Conservation (phyloP, 805 yeast genomes). For the Zygosaccharomyces pseudorouxii region DNA sequence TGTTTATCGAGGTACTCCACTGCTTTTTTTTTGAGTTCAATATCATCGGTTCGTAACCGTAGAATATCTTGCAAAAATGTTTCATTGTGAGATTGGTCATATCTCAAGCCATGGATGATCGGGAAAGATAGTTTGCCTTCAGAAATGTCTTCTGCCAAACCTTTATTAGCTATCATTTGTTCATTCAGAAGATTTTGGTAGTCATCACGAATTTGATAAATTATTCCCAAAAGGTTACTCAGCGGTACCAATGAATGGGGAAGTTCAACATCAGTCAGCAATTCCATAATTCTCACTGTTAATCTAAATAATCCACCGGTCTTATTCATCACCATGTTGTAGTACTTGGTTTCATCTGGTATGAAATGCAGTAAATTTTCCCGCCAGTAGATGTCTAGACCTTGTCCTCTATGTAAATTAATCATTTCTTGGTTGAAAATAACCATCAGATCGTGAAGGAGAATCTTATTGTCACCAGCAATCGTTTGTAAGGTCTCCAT, state of each 20-base stretch:
- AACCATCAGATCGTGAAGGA: conserved; percentile 32
- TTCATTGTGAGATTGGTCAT: conserved; percentile 37
- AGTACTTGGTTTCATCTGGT: conserved; percentile 61
- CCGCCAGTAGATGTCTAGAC: conserved; percentile 85
- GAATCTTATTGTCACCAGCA: conserved; percentile 20
- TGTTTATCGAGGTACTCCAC: conserved; percentile 42
- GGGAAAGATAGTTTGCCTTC: conserved; percentile 92
- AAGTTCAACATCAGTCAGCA: conserved; percentile 17
- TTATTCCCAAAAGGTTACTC: conserved; percentile 71
- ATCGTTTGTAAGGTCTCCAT: conserved; percentile 45
- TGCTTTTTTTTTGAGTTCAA: conserved; percentile 46
- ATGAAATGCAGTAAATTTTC: conserved; percentile 45
- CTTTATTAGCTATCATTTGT: conserved; percentile 54
- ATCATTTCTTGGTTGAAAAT: conserved; percentile 69
- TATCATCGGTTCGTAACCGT: conserved; percentile 48
- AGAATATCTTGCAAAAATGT: conserved; percentile 44
- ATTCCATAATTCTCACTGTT: conserved; percentile 60
- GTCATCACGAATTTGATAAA: conserved; percentile 86
- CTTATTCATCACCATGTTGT: conserved; percentile 77
- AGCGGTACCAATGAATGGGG: conserved; percentile 46
- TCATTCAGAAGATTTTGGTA: conserved; percentile 57
- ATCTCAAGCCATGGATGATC: conserved; percentile 58
- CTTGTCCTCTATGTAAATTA: conserved; percentile 85
- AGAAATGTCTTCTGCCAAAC: conserved; percentile 77
- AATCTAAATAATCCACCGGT: conserved; percentile 87